Evolutionary conservation across 495 filamentous ascomycete species (phyloP).

Genomic region (Neurospora terricola): DNA sequence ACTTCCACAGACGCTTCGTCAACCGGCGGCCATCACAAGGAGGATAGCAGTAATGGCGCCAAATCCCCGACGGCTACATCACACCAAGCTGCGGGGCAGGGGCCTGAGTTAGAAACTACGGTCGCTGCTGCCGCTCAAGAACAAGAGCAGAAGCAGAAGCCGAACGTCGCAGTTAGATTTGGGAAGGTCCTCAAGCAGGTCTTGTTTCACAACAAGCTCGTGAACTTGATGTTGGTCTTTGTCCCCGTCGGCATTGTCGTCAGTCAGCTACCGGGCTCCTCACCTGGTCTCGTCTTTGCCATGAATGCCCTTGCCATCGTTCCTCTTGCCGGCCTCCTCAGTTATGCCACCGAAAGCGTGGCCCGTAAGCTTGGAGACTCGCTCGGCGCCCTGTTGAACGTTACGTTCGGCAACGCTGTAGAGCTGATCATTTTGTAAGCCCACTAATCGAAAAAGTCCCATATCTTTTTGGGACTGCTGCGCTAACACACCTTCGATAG

Average conservation of each 20-base stretch:
- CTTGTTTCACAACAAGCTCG: slow-evolving; percentile 57
- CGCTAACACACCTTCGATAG: slow-evolving; percentile 2
- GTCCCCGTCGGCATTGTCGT: slow-evolving; percentile 70
- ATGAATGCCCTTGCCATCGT: slow-evolving; percentile 83
- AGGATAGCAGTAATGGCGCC: slow-evolving; percentile 19
- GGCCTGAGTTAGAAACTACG: slow-evolving; percentile 38
- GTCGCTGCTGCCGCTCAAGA: slow-evolving; percentile 4
- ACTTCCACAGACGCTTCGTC: not conserved
- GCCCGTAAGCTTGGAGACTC: slow-evolving; percentile 71
- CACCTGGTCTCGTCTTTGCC: slow-evolving; percentile 49
- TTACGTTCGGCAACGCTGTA: slow-evolving; percentile 84
- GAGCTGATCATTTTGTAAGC: slow-evolving; percentile 34
- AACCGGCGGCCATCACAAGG: not conserved
- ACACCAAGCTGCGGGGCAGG: slow-evolving; percentile 45
- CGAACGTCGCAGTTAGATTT: slow-evolving; percentile 39
- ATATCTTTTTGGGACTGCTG: not conserved
- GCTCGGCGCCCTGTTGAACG: slow-evolving; percentile 72
- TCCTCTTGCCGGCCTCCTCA: slow-evolving; percentile 68
- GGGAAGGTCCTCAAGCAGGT: slow-evolving; percentile 41
- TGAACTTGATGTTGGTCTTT: slow-evolving; percentile 65
- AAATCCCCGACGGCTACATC: slow-evolving; percentile 33
- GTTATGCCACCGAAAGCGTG: slow-evolving; percentile 73
- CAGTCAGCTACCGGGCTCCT: slow-evolving; percentile 31
- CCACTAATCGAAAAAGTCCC: not conserved
- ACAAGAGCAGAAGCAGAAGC: slow-evolving; percentile 24